Base-by-base conservation (phyloP, 371 early-diverging fungal species). In the Mortierella sp. region DNA sequence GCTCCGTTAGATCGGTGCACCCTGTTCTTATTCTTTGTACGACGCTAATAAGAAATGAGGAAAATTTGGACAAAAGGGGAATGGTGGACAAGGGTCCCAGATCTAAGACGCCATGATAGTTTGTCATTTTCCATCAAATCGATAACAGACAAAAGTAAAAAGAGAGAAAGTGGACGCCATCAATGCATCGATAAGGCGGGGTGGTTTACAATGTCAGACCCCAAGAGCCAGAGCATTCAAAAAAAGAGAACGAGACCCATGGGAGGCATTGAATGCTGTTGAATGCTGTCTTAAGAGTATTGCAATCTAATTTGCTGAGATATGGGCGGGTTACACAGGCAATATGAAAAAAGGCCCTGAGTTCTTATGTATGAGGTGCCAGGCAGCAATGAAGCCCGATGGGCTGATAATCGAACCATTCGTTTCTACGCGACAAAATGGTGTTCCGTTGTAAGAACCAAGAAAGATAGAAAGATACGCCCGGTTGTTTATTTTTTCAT, bases 221-320 rank as follows among this genome's bases (percentile, higher is more conserved):
- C n/a, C n/a, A n/a, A n/a, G 31, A 31, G 31, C 14, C 31, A 4
- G 31, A 55, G n/a, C n/a, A 16, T 1, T 26, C 29, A n/a, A n/a
- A n/a, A 31, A 31, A 16, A 55, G 14, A 29, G 5, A 31, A 29
- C 55, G 31, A 29, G 31, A 55, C 13, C 26, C 14, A 9, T 55
- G 31, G 16, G 6, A 6, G 13, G 22, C 55, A 31, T 31, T 10
- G 31, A 50, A 50, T 50, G 50, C 22, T 50, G 29, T 10, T 47
- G 47, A 11, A 48, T 8, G 53, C 29, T 31, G 26, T 19, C 5
- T 31, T 19, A 16, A 55, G 31, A 55, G 55, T 55, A 55, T 55
- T 55, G 31, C 55, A 55, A 55, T 48, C 48, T 48, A 48, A 48
- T 55, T 55, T 31, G n/a, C n/a, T n/a, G n/a, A n/a, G n/a, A n/a